phyloP scores from a whole-genome alignment of 1,284 basidiomycete genomes.

The Ustilago curta region DNA sequence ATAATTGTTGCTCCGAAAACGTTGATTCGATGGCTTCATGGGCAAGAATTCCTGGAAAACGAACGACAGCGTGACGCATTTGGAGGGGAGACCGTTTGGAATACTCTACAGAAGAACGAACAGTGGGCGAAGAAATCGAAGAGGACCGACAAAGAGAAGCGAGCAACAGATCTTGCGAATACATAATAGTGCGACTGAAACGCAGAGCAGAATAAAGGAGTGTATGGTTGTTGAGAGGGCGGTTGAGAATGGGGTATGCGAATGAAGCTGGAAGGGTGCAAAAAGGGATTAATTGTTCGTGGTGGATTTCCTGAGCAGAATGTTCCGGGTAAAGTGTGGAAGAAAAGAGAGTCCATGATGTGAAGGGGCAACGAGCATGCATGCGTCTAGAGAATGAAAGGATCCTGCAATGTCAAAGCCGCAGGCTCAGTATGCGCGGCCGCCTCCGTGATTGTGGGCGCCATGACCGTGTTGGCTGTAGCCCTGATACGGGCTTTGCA shows the following conservation, averaged over 20 bases:
- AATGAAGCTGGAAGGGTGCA: conserved; percentile 8
- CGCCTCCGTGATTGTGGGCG: conserved; percentile 4
- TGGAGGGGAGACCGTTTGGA: not conserved
- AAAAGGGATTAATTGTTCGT: conserved; percentile 8
- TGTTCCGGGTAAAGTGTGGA: conserved; percentile 5
- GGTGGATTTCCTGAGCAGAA: conserved; percentile 1
- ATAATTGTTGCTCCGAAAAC: too few species aligned
- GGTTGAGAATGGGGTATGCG: conserved; percentile 8
- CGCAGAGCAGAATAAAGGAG: not conserved
- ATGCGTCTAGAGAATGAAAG: conserved; percentile 1
- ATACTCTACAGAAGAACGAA: conserved; percentile 27
- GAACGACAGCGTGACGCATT: conserved; percentile 22
- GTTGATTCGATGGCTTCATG: not conserved
- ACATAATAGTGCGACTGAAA: not conserved
- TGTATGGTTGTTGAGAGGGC: conserved; percentile 1
- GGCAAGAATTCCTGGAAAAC: conserved; percentile 3
- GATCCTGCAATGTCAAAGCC: too few species aligned
- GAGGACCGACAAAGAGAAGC: conserved; percentile 1
- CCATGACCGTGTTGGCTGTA: conserved; percentile 5
- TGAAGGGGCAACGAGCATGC: conserved; percentile 2
- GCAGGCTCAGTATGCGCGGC: conserved; percentile 19
- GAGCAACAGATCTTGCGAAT: conserved; percentile 11
- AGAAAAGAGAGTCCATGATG: conserved; percentile 15
- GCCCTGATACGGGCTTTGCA: conserved; percentile 32
- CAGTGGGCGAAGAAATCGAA: conserved; percentile 1